Conservation (phyloP, 768 basidiomycete species). For the Serendipita vermifera region DNA sequence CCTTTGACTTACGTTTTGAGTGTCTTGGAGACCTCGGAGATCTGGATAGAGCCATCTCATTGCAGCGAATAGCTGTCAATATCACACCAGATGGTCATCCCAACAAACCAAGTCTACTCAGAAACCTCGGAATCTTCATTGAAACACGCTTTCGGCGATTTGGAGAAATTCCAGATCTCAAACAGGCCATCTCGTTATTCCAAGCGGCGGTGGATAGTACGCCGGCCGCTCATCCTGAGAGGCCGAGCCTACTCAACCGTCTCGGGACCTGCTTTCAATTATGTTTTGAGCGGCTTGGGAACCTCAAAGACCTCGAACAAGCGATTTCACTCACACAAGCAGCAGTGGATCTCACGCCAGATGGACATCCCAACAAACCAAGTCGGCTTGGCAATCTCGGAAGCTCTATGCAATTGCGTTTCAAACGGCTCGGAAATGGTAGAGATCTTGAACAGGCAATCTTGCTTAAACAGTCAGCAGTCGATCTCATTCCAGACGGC, state of each 20-base stretch:
- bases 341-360: constrained; percentile 9
- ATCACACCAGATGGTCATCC: no score
- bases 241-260: background rate
- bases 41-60: no score
- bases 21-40: no score
- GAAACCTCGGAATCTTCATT: no score
- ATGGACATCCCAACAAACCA: constrained; percentile 14
- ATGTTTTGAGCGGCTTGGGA: constrained; percentile 11
- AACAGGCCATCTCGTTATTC: constrained; percentile 9
- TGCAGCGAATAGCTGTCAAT: no score
- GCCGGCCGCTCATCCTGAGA: background rate
- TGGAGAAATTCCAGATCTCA: constrained; percentile 12
- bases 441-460: constrained; percentile 13
- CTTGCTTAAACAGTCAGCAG: constrained; percentile 6
- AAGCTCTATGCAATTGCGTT: constrained; percentile 5
- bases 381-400: constrained; percentile 13
- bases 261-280: constrained; percentile 7
- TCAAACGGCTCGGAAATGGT: constrained; percentile 11
- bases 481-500: constrained; percentile 12
- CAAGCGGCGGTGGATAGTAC: constrained; percentile 12
- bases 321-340: background rate
- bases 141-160: no score
- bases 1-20: no score
- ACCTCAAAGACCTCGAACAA: constrained; percentile 11
- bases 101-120: no score